phyloP scores from a whole-genome alignment of 805 yeast species.

The Metschnikowia kofuensis region DNA sequence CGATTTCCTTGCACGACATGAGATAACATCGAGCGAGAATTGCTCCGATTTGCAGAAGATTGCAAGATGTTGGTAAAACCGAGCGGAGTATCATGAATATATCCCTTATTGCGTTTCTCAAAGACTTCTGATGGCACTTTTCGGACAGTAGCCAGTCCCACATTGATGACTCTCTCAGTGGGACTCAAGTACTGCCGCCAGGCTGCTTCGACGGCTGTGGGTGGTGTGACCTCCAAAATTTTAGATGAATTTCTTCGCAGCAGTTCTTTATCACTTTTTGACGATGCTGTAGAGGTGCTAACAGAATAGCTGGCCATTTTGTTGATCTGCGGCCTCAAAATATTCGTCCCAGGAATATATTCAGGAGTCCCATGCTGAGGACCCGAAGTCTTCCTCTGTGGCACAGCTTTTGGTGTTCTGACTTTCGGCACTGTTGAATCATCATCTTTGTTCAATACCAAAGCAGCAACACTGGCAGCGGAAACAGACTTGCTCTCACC shows the following conservation, averaged over 20 bases:
- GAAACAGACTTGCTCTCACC: constrained; percentile 16
- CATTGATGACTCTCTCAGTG: constrained; percentile 52
- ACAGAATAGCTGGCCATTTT: constrained; percentile 27
- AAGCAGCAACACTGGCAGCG: constrained; percentile 42
- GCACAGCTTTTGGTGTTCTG: constrained; percentile 10
- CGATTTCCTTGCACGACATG: constrained; percentile 37
- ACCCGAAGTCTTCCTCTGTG: neutral
- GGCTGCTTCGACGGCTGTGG: constrained; percentile 53
- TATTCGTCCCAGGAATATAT: constrained; percentile 57
- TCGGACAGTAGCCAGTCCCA: constrained; percentile 30
- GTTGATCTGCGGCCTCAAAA: constrained; percentile 49
- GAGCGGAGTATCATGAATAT: constrained; percentile 57
- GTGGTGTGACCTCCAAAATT: constrained; percentile 41
- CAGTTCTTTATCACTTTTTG: constrained; percentile 11
- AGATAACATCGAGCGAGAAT: constrained; percentile 28
- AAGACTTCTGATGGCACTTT: constrained; percentile 45
- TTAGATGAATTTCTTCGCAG: constrained; percentile 23
- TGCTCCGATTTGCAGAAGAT: constrained; percentile 16
- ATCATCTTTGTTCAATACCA: constrained; percentile 30
- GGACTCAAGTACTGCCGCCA: constrained; percentile 57
- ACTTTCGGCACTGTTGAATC: constrained; percentile 1
- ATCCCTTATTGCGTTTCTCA: constrained; percentile 57
- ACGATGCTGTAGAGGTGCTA: constrained; percentile 13
- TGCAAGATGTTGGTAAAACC: constrained; percentile 33
- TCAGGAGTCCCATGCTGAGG: constrained; percentile 22